Percentiles rank a stretch among this genome's conserved stretches.
phyloP scores from a whole-genome alignment of 108 stramenopile species.

The Conticribra guillardii region DNA sequence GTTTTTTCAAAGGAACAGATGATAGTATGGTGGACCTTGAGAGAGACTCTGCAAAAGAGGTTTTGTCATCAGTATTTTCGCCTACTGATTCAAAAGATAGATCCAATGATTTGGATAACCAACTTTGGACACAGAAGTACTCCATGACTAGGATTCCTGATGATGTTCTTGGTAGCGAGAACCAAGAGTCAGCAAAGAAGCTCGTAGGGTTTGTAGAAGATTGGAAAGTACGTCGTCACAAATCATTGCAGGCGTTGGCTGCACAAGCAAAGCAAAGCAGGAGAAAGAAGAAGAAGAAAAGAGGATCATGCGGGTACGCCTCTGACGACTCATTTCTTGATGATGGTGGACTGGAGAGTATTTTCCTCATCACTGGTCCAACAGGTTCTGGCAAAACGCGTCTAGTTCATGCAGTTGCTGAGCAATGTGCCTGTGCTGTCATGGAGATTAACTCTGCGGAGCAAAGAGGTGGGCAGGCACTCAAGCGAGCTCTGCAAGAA shows the following conservation, averaged over 20 bases:
- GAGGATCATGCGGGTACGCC: conserved; percentile 46
- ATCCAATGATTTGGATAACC: background rate
- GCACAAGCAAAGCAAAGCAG: conserved; percentile 29
- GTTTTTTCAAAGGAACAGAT: background rate
- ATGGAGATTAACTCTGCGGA: conserved; percentile 81
- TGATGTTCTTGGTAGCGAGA: conserved; percentile 45
- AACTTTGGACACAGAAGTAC: conserved; percentile 58
- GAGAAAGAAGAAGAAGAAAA: conserved; percentile 26
- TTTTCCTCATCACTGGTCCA: conserved; percentile 74
- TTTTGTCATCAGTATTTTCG: background rate
- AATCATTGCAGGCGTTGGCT: conserved; percentile 53
- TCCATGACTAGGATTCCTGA: conserved; percentile 44
- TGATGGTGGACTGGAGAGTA: conserved; percentile 44
- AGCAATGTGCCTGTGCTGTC: conserved; percentile 58
- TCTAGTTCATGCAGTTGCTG: conserved; percentile 74
- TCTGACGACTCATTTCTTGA: conserved; percentile 55
- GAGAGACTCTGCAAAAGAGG: background rate
- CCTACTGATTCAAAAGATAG: no score
- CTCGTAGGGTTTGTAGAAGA: conserved; percentile 57
- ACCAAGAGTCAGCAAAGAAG: conserved; percentile 36
- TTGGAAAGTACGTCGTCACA: conserved; percentile 67
- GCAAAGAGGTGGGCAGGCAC: conserved; percentile 52
- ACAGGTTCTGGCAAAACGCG: conserved; percentile 69
- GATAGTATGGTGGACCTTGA: no score
- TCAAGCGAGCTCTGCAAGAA: conserved; percentile 76